A percentile compares a stretch with the other conserved stretches of the same genome.
These are phyloP conservation scores for Tolypocladium tropicale DNA, from an alignment of 2,329 filamentous ascomycete species.

Conservation along the genomic window DNA sequence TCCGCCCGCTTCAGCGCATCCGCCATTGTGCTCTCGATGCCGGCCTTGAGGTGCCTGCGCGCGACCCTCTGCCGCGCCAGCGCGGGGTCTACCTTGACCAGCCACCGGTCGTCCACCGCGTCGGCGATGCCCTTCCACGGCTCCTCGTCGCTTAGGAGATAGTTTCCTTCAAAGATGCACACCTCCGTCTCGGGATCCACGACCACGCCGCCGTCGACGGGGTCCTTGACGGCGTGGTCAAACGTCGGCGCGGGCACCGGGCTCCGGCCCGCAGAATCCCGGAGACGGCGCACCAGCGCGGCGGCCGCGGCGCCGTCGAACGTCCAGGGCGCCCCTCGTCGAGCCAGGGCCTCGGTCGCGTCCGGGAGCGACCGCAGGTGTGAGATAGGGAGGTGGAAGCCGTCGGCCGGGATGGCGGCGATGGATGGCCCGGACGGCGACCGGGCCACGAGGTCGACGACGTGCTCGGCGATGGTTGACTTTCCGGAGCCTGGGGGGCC, in stretches of 20 bases:
- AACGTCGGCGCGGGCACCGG: constrained; percentile 53
- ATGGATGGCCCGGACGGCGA: constrained; percentile 7
- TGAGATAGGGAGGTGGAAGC: constrained; percentile 17
- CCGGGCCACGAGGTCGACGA: constrained; percentile 5
- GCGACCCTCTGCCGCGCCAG: constrained; percentile 27
- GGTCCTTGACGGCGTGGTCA: constrained; percentile 67
- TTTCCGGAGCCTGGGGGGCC: constrained; percentile 12
- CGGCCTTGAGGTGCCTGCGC: constrained; percentile 24
- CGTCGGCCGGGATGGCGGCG: constrained; percentile 16
- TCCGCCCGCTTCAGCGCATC: constrained; percentile 59
- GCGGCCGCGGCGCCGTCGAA: constrained; percentile 16
- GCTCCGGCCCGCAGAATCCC: constrained; percentile 3
- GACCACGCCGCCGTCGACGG: constrained; percentile 51
- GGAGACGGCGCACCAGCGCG: constrained; percentile 10
- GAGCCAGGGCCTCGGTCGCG: constrained; percentile 16
- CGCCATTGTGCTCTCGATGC: constrained; percentile 42
- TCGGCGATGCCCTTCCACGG: constrained; percentile 21
- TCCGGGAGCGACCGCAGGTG: constrained; percentile 17
- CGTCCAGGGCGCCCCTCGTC: constrained; percentile 22
- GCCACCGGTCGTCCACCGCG: constrained; percentile 28
- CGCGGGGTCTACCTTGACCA: constrained; percentile 25
- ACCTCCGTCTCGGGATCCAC: constrained; percentile 48
- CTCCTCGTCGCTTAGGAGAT: constrained; percentile 17
- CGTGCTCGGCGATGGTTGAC: constrained; percentile 9
- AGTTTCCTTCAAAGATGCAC: constrained; percentile 65